Conservation (phyloP, 2,329 filamentous ascomycete genomes). For the Ophiostoma pallidulum region DNA sequence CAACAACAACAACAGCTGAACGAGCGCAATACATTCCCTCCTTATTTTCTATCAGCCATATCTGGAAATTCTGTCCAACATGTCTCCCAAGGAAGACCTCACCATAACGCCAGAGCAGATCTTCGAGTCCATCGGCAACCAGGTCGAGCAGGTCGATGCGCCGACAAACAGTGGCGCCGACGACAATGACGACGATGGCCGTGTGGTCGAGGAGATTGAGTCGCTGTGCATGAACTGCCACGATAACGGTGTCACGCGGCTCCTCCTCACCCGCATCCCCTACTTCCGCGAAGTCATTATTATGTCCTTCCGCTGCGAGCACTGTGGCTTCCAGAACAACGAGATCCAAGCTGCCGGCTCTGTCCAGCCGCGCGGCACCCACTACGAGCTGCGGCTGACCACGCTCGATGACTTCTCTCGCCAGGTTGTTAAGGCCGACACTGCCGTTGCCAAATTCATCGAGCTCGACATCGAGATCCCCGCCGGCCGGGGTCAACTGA, state of each 20-base stretch:
- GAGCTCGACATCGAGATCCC: slow-evolving; percentile 92
- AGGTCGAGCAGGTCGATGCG: slow-evolving; percentile 42
- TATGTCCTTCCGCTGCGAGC: slow-evolving; percentile 89
- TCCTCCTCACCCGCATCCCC: slow-evolving; percentile 85
- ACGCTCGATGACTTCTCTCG: slow-evolving; percentile 65
- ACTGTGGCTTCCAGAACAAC: slow-evolving; percentile 84
- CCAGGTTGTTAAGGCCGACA: slow-evolving; percentile 88
- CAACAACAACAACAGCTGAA: too few relatives aligned
- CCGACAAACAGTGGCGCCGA: slow-evolving; percentile 24
- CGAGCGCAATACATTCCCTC: too few relatives aligned
- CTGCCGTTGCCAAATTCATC: slow-evolving; percentile 74
- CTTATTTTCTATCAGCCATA: too few relatives aligned
- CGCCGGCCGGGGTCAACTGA: slow-evolving; percentile 79
- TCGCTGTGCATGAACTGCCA: slow-evolving; percentile 82
- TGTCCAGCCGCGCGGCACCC: slow-evolving; percentile 80
- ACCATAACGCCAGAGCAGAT: slow-evolving; percentile 39
- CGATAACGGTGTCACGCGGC: slow-evolving; percentile 70
- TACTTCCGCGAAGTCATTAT: slow-evolving; percentile 97
- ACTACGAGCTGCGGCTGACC: slow-evolving; percentile 75
- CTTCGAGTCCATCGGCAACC: slow-evolving; percentile 54
- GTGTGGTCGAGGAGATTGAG: slow-evolving; percentile 59
- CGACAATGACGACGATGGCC: slow-evolving; percentile 36
- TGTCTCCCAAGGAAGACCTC: slow-evolving; percentile 26
- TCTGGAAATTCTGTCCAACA: slow-evolving; percentile 15
- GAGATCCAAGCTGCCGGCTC: slow-evolving; percentile 88